These are phyloP conservation scores for Nemania sp. DNA, from an alignment of 2,329 filamentous ascomycete genomes.

Conservation along the genomic window DNA sequence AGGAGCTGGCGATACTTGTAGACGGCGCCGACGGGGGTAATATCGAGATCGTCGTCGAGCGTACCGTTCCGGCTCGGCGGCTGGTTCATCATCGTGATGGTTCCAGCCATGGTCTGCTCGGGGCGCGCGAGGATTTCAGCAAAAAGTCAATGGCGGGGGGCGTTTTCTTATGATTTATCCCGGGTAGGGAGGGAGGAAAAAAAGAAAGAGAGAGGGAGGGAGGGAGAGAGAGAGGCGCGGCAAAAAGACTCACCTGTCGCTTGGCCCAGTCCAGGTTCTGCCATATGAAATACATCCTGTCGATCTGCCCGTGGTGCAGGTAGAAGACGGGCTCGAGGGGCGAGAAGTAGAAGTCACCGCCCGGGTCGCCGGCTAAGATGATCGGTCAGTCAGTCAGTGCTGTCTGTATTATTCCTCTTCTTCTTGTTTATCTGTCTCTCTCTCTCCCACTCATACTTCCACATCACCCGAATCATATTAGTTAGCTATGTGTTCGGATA, in stretches of 20 bases:
- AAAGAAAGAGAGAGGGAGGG: background rate
- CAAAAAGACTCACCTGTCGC: conserved; percentile 40
- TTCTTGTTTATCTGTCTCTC: background rate
- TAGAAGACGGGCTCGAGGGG: conserved; percentile 53
- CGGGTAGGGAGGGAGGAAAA: background rate
- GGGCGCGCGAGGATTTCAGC: background rate
- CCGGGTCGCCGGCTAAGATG: conserved; percentile 49
- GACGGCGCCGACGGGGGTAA: conserved; percentile 33
- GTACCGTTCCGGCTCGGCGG: conserved; percentile 49
- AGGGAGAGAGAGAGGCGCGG: background rate
- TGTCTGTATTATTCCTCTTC: background rate
- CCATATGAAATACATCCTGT: conserved; percentile 55
- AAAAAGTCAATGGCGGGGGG: background rate
- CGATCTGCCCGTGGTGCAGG: conserved; percentile 52
- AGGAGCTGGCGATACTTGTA: conserved; percentile 43
- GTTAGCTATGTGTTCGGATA: too few relatives aligned
- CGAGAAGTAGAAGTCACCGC: conserved; percentile 50
- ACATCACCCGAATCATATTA: too few relatives aligned
- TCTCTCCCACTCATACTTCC: background rate
- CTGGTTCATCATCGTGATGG: conserved; percentile 48
- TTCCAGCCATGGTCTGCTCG: conserved; percentile 44
- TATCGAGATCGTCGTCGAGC: conserved; percentile 44
- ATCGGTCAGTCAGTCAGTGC: conserved; percentile 15
- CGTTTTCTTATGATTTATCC: too few relatives aligned
- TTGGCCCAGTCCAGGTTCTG: conserved; percentile 50